Base-by-base conservation (phyloP, 129 eudicot species). In the Saussurea involucrata region DNA sequence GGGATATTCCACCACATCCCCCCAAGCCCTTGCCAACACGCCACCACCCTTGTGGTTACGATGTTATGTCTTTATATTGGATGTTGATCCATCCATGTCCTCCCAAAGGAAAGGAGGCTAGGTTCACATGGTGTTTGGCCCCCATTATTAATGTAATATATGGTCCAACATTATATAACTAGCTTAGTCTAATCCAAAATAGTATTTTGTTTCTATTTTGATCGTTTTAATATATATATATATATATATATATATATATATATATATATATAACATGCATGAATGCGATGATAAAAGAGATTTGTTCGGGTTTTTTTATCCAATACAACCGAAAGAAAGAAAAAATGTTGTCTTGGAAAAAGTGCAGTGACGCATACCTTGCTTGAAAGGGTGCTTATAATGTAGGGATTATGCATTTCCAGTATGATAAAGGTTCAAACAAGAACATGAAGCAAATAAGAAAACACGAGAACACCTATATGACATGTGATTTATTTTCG, bases 121-220 rank as follows among this genome's bases (percentile, higher is more conserved):
- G 81, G 68, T 36, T 68, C 81, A 68, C 80, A 46, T 76, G 80
- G 66, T 66, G 21, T 69, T 68, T 68, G 81, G 69, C 69, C 69
- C 73, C 68, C 5, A 67, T 42, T 63, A 49, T 77, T 53, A 77
- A 69, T 68, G 68, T 32, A 77, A 66, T 53, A 68, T 57, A 53
- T 53, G 61, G 61, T 53, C 21, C 22, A n/a, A 53, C 9, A 6
- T 65, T 76, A 76, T 42, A 27, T 76, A 67, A 46, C 6, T 31
- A 76, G 13, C 27, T 29, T 53, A 53, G 22, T 53, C 3, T n/a
- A n/a, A 17, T 17, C 22, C 1, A 53, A 53, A 49, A 15, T 8
- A 49, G 6, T 49, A n/a, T 53, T 53, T 53, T 53, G 61, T 53
- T n/a, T 53, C 8, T 53, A 53, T 53, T n/a, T 5, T n/a, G 9